A percentile compares a stretch with the other conserved stretches of the same genome.
These are phyloP conservation scores for Exophiala aquamarina DNA, from an alignment of 2,329 filamentous ascomycete genomes.

Conservation along the genomic window DNA sequence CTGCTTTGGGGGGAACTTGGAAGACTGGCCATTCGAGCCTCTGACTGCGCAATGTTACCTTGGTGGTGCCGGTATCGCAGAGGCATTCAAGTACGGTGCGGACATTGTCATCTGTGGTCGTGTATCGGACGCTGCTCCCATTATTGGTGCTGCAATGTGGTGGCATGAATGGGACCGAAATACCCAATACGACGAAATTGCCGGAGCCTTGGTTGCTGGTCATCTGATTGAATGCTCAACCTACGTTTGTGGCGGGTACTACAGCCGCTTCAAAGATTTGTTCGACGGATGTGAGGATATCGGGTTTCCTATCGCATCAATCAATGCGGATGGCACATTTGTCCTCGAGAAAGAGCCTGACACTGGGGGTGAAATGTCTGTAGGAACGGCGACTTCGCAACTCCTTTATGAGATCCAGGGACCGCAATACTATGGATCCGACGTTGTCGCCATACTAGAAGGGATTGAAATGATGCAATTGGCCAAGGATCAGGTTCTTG, in stretches of 20 bases:
- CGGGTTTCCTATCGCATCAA: conserved; percentile 30
- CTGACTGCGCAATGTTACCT: conserved; percentile 32
- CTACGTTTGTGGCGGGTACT: conserved; percentile 57
- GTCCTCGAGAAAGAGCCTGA: conserved; percentile 23
- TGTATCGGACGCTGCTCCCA: conserved; percentile 49
- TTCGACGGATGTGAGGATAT: conserved; percentile 17
- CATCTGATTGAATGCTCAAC: conserved; percentile 54
- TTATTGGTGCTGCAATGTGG: conserved; percentile 56
- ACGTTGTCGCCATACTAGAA: conserved; percentile 47
- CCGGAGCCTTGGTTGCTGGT: conserved; percentile 50
- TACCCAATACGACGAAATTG: conserved; percentile 51
- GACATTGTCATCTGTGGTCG: conserved; percentile 44
- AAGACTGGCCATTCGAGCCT: conserved; percentile 27
- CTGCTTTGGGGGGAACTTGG: conserved; percentile 12
- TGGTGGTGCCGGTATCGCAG: conserved; percentile 33
- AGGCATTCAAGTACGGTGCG: conserved; percentile 35
- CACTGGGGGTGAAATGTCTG: conserved; percentile 26
- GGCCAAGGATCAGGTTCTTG: conserved; percentile 39
- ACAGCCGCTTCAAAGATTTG: conserved; percentile 44
- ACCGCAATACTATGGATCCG: conserved; percentile 49
- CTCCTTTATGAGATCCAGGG: conserved; percentile 42
- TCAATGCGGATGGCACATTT: conserved; percentile 21
- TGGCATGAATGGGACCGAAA: conserved; percentile 51
- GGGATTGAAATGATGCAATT: conserved; percentile 45
- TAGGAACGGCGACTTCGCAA: conserved; percentile 25